Evolutionary conservation across 2,329 filamentous ascomycete species (phyloP).

Genomic region (Penicillium hesseltinei): DNA sequence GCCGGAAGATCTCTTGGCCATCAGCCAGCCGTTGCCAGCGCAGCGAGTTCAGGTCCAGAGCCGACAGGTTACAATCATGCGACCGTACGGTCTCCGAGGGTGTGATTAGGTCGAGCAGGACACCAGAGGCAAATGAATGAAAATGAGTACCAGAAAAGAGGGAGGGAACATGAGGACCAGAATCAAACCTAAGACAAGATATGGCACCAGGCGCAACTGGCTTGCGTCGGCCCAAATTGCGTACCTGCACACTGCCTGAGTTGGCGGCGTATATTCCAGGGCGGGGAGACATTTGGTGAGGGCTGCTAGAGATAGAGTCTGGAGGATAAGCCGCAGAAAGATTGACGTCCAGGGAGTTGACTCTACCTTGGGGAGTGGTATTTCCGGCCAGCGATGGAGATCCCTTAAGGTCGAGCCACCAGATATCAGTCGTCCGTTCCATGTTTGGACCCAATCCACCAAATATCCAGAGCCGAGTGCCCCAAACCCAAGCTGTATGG

Average conservation of each 20-base stretch:
- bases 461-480: conserved; percentile 92
- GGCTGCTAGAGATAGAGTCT: conserved; percentile 36
- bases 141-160: conserved; percentile 93
- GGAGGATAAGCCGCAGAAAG: conserved; percentile 39
- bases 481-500: conserved; percentile 91
- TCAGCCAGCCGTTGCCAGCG: conserved; percentile 95
- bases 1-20: conserved; percentile 86
- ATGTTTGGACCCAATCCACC: conserved; percentile 93
- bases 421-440: conserved; percentile 93
- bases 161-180: conserved; percentile 78
- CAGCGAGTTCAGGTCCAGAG: conserved; percentile 79
- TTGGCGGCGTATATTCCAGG: conserved; percentile 68
- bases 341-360: conserved; percentile 40
- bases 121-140: conserved; percentile 90
- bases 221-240: conserved; percentile 50
- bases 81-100: conserved; percentile 83
- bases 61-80: conserved; percentile 85
- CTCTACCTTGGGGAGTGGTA: conserved; percentile 58
- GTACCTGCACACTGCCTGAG: conserved; percentile 60
- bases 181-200: conserved; percentile 84
- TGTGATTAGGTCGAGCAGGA: conserved; percentile 89
- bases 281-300: conserved; percentile 38
- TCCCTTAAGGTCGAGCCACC: conserved; percentile 95
- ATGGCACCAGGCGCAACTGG: conserved; percentile 77
- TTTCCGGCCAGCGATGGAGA: conserved; percentile 75